Conservation (phyloP, 2,329 filamentous ascomycete genomes). For the Colletotrichum musicola region DNA sequence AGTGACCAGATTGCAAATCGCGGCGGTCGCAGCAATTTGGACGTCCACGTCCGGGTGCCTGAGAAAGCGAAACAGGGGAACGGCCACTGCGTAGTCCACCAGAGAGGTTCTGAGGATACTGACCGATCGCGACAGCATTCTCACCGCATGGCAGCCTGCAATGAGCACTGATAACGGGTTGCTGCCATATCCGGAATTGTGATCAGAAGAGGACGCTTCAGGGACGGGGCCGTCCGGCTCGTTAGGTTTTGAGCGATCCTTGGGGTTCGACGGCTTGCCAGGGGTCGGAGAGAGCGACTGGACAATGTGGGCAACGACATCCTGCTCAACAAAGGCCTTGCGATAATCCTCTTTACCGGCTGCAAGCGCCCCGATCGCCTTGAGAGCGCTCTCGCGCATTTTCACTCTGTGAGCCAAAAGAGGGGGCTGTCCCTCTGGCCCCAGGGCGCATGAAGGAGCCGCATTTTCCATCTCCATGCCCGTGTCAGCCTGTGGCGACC, state of each 20-base stretch:
- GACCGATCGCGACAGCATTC: constrained; percentile 87
- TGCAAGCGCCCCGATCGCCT: constrained; percentile 84
- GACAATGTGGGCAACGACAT: constrained; percentile 84
- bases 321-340: constrained; percentile 84
- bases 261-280: constrained; percentile 60
- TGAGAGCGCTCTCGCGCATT: constrained; percentile 80
- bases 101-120: constrained; percentile 86
- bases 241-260: constrained; percentile 56
- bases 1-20: constrained; percentile 85
- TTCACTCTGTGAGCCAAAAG: constrained; percentile 77
- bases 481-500: constrained; percentile 54
- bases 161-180: constrained; percentile 85
- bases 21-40: constrained; percentile 86
- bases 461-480: constrained; percentile 50
- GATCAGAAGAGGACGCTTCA: constrained; percentile 45
- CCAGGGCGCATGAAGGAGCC: constrained; percentile 63
- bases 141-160: constrained; percentile 85
- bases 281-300: constrained; percentile 77
- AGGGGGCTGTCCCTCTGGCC: constrained; percentile 71
- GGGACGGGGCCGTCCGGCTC: constrained; percentile 48
- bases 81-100: constrained; percentile 85
- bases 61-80: constrained; percentile 82
- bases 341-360: constrained; percentile 86
- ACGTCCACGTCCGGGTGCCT: constrained; percentile 82
- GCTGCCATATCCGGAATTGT: constrained; percentile 68